Percentiles rank a stretch among this genome's conserved stretches.
Conservation (phyloP, 768 basidiomycete genomes). For the Vishniacozyma victoriae region DNA sequence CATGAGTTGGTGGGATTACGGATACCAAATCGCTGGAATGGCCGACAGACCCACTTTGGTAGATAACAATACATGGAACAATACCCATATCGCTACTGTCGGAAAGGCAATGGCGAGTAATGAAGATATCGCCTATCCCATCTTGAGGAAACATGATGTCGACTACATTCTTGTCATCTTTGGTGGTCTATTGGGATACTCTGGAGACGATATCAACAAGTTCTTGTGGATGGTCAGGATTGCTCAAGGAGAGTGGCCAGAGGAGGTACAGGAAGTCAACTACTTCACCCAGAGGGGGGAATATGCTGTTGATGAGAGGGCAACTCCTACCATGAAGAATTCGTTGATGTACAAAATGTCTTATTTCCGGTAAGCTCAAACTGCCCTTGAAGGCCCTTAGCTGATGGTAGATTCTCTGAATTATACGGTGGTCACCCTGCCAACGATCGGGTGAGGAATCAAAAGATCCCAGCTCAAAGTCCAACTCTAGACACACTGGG, state of each 20-base stretch:
- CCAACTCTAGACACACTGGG: conserved; percentile 84
- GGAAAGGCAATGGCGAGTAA: conserved; percentile 94
- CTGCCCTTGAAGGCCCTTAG: not conserved
- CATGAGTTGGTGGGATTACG: conserved; percentile 99
- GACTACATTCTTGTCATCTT: conserved; percentile 97
- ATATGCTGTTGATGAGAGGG: conserved; percentile 82
- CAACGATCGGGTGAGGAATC: conserved; percentile 81
- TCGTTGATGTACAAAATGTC: conserved; percentile 99
- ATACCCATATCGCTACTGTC: conserved; percentile 98
- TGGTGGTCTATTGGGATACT: conserved; percentile 91
- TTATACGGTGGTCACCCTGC: conserved; percentile 72
- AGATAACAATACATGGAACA: conserved; percentile 99
- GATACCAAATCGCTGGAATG: conserved; percentile 99
- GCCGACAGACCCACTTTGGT: conserved; percentile 92
- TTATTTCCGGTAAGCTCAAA: conserved; percentile 67
- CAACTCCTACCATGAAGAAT: conserved; percentile 81
- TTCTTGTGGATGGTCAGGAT: conserved; percentile 92
- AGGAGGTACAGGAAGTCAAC: conserved; percentile 90
- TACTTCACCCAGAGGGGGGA: conserved; percentile 91
- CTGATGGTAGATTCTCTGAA: conserved; percentile 65
- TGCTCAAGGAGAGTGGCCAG: conserved; percentile 89
- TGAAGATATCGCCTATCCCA: conserved; percentile 95
- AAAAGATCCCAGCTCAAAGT: conserved; percentile 67
- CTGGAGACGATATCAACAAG: conserved; percentile 97
- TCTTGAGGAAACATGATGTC: conserved; percentile 90